These are phyloP conservation scores for Raffaelea arxii DNA, from an alignment of 2,329 filamentous ascomycete species.

Conservation along the genomic window DNA sequence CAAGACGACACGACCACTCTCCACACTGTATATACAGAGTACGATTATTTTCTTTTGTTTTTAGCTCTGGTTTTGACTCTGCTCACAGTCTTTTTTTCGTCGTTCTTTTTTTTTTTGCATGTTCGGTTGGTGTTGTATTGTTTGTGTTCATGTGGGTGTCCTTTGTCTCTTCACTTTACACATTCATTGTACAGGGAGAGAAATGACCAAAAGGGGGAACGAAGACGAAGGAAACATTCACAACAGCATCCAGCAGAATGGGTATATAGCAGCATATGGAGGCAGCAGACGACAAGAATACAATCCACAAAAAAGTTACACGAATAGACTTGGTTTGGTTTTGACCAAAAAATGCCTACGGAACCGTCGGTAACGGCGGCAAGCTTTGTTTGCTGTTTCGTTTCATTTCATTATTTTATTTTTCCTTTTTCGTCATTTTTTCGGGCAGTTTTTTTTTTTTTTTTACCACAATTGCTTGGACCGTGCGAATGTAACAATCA, in stretches of 20 bases:
- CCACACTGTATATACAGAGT: conserved; percentile 9
- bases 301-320: too few species aligned
- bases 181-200: neutral
- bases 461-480: neutral
- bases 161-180: neutral
- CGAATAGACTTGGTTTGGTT: too few species aligned
- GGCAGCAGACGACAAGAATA: too few species aligned
- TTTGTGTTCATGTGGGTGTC: neutral
- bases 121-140: neutral
- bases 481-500: too few species aligned
- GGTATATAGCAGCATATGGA: too few species aligned
- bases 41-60: neutral
- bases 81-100: neutral
- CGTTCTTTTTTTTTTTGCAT: neutral
- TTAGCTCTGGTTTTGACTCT: neutral
- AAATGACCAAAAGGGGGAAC: too few species aligned
- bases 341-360: too few species aligned
- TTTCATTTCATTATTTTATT: conserved; percentile 2
- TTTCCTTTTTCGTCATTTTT: neutral
- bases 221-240: too few species aligned
- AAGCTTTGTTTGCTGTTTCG: too few species aligned
- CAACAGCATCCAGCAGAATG: too few species aligned
- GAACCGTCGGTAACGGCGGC: too few species aligned
- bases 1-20: conserved; percentile 6
- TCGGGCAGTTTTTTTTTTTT: neutral